phyloP scores from a whole-genome alignment of 2,329 filamentous ascomycete genomes.

The Pseudogymnoascus sp. region DNA sequence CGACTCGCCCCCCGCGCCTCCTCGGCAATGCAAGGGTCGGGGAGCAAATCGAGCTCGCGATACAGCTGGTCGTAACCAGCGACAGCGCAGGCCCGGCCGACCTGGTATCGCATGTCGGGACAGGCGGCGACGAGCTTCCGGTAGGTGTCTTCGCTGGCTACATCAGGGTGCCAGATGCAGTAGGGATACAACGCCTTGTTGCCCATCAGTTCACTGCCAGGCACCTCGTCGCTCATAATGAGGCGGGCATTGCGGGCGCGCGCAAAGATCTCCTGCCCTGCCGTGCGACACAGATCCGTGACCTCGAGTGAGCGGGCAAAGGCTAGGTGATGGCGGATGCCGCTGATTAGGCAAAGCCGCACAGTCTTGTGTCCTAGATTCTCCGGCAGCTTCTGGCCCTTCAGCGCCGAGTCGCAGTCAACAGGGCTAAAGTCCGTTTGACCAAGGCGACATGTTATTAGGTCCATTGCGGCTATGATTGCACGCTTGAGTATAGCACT shows the following conservation, averaged over 20 bases:
- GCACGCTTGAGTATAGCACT: not conserved
- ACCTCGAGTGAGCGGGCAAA: conserved; percentile 5
- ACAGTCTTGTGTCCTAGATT: conserved; percentile 25
- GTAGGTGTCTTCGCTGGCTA: conserved; percentile 30
- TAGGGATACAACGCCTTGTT: conserved; percentile 27
- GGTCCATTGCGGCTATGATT: not conserved
- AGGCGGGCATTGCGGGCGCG: conserved; percentile 27
- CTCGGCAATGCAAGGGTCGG: conserved; percentile 33
- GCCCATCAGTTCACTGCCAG: conserved; percentile 17
- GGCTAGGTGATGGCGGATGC: conserved; percentile 11
- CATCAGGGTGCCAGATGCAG: conserved; percentile 35
- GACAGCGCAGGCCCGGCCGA: conserved; percentile 33
- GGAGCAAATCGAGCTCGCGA: conserved; percentile 30
- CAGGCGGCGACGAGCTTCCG: conserved; percentile 26
- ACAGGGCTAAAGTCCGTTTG: conserved; percentile 29
- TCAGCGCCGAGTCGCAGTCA: conserved; percentile 34
- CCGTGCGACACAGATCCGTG: not conserved
- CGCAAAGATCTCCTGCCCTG: conserved; percentile 1
- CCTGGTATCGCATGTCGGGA: conserved; percentile 30
- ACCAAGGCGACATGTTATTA: not conserved
- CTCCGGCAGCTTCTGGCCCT: conserved; percentile 45
- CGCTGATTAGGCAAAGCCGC: conserved; percentile 8
- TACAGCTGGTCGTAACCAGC: conserved; percentile 31
- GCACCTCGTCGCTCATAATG: conserved; percentile 32
- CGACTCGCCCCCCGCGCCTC: conserved; percentile 29